Conservation (phyloP, 2,329 filamentous ascomycete species). For the Coniochaeta pulveracea region DNA sequence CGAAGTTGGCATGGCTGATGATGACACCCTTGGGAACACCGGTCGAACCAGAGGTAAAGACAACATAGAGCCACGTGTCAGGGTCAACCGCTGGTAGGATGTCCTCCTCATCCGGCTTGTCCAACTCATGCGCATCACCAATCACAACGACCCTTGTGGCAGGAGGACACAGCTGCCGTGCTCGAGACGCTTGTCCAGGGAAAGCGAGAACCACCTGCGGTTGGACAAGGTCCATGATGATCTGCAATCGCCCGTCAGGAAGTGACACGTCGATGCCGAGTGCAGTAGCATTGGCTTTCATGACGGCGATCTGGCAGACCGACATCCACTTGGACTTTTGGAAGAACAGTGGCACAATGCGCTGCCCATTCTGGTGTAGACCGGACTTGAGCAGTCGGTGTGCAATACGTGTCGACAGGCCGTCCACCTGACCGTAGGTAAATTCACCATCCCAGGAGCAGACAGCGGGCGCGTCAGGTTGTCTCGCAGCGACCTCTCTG, state of each 20-base stretch:
- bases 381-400: slow-evolving; percentile 5
- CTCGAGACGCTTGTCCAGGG: background rate
- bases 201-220: background rate
- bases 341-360: slow-evolving; percentile 11
- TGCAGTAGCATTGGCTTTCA: slow-evolving; percentile 16
- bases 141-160: background rate
- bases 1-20: slow-evolving; percentile 1
- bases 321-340: slow-evolving; percentile 13
- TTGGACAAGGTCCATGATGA: background rate
- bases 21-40: slow-evolving; percentile 9
- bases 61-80: too few relatives aligned
- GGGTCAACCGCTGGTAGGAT: too few relatives aligned
- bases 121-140: too few relatives aligned
- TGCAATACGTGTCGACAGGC: slow-evolving; percentile 8
- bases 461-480: slow-evolving; percentile 6
- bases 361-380: slow-evolving; percentile 10
- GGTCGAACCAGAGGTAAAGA: slow-evolving; percentile 9
- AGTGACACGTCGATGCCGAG: background rate
- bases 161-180: background rate
- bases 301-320: slow-evolving; percentile 11
- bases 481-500: background rate
- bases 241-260: background rate
- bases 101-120: too few relatives aligned
- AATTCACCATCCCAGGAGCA: slow-evolving; percentile 10
- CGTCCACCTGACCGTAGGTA: slow-evolving; percentile 10